These are phyloP conservation scores for Nothophoma quercina DNA, from an alignment of 2,329 filamentous ascomycete genomes.

Conservation along the genomic window DNA sequence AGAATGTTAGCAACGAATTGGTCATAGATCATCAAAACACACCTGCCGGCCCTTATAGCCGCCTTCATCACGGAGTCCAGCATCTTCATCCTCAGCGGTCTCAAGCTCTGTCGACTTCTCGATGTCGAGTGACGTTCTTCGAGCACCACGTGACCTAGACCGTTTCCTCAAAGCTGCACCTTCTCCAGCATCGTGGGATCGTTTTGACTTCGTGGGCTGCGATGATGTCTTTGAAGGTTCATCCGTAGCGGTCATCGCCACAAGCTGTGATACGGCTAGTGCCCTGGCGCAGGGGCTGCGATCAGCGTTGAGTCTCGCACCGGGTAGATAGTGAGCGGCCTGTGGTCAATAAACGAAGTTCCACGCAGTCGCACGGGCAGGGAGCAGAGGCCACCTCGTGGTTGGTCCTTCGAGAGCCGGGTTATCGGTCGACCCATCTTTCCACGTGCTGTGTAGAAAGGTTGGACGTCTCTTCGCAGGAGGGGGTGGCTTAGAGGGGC, in stretches of 20 bases:
- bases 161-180: slow-evolving; percentile 17
- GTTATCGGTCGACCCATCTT: slow-evolving; percentile 18
- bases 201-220: slow-evolving; percentile 11
- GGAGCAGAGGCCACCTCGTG: slow-evolving; percentile 16
- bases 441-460: slow-evolving; percentile 19
- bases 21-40: slow-evolving; percentile 14
- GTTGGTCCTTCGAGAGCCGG: slow-evolving; percentile 18
- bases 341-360: slow-evolving; percentile 18
- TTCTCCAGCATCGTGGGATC: slow-evolving; percentile 14
- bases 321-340: slow-evolving; percentile 11
- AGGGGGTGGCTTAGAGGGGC: slow-evolving; percentile 23
- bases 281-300: slow-evolving; percentile 16
- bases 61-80: slow-evolving; percentile 39
- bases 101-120: slow-evolving; percentile 62
- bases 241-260: slow-evolving; percentile 16
- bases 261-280: not conserved
- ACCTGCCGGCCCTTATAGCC: slow-evolving; percentile 45
- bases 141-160: slow-evolving; percentile 14
- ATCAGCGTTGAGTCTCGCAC: slow-evolving; percentile 11
- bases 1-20: not conserved
- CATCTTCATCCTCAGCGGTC: slow-evolving; percentile 41
- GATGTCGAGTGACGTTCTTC: slow-evolving; percentile 64
- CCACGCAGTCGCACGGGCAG: slow-evolving; percentile 11
- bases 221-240: slow-evolving; percentile 12
- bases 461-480: slow-evolving; percentile 11